These are phyloP conservation scores for Punctularia strigosozonata DNA, from an alignment of 768 basidiomycete species.

Conservation along the genomic window DNA sequence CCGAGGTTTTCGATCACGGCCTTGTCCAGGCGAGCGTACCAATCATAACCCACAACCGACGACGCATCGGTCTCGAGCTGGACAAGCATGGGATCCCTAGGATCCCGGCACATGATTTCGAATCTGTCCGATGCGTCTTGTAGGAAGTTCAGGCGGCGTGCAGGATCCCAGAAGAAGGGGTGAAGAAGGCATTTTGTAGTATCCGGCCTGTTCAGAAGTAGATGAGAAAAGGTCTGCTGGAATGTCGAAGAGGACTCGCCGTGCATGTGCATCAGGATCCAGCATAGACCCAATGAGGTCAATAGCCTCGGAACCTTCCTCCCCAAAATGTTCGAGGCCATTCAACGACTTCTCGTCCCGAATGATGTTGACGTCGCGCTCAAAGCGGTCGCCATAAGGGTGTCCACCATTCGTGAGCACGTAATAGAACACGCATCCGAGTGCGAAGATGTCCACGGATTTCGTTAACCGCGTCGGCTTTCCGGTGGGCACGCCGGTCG, in stretches of 20 bases:
- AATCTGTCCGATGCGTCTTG: slow-evolving; percentile 97
- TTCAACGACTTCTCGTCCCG: slow-evolving; percentile 65
- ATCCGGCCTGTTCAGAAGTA: slow-evolving; percentile 49
- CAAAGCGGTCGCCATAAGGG: slow-evolving; percentile 89
- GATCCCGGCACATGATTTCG: slow-evolving; percentile 94
- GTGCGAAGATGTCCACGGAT: slow-evolving; percentile 91
- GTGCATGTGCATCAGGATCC: slow-evolving; percentile 35
- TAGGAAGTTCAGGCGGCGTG: slow-evolving; percentile 79
- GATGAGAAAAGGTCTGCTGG: slow-evolving; percentile 3
- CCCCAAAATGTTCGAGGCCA: slow-evolving; percentile 70
- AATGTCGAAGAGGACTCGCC: neutral
- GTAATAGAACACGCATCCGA: slow-evolving; percentile 94
- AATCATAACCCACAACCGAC: slow-evolving; percentile 79
- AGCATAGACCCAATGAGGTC: slow-evolving; percentile 76
- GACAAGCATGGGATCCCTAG: slow-evolving; percentile 65
- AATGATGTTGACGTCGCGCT: slow-evolving; percentile 89
- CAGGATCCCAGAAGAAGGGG: slow-evolving; percentile 95
- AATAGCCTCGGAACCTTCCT: slow-evolving; percentile 87
- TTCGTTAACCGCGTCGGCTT: slow-evolving; percentile 74
- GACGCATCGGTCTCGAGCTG: slow-evolving; percentile 61
- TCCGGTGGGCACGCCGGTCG: slow-evolving; percentile 23
- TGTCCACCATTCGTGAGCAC: slow-evolving; percentile 82
- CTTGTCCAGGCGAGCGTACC: slow-evolving; percentile 80
- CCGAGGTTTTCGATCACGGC: slow-evolving; percentile 89
- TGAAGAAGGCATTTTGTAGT: slow-evolving; percentile 81